Conservation (phyloP, 495 filamentous ascomycete genomes). For the Penicillium taxi region DNA sequence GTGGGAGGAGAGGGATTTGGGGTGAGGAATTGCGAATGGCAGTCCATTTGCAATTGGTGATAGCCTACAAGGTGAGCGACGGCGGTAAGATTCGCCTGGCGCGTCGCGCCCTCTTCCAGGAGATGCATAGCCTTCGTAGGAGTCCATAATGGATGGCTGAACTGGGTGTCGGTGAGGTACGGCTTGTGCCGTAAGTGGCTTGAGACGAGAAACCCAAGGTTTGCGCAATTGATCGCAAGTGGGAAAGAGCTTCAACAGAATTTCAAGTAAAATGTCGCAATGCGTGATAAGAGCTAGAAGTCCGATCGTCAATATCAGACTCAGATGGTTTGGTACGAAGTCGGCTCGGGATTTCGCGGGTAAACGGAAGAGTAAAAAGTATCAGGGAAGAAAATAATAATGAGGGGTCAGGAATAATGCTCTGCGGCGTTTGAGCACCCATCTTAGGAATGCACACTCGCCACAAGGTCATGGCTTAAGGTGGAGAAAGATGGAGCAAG, state of each 20-base stretch:
- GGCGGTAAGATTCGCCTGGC: slow-evolving; percentile 37
- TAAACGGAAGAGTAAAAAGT: not conserved
- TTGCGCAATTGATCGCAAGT: not conserved
- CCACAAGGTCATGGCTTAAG: too few species aligned
- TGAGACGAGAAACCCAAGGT: not conserved
- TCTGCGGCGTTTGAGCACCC: too few species aligned
- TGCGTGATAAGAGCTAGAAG: slow-evolving; percentile 29
- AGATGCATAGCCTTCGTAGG: slow-evolving; percentile 35
- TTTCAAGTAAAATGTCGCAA: slow-evolving; percentile 5
- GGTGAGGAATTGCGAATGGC: too few species aligned
- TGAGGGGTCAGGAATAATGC: too few species aligned
- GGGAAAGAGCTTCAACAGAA: slow-evolving; percentile 1
- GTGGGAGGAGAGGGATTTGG: too few species aligned
- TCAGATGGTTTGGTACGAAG: slow-evolving; percentile 4
- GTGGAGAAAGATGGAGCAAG: too few species aligned
- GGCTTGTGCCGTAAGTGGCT: slow-evolving; percentile 1
- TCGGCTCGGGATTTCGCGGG: not conserved
- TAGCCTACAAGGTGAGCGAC: slow-evolving; percentile 47
- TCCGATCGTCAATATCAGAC: slow-evolving; percentile 36
- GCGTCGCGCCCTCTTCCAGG: slow-evolving; percentile 35
- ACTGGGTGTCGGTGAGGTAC: slow-evolving; percentile 1
- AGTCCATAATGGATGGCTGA: slow-evolving; percentile 27
- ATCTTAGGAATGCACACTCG: too few species aligned
- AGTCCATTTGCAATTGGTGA: too few species aligned
- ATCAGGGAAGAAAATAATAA: slow-evolving; percentile 3